Conservation (phyloP, 2,329 filamentous ascomycete genomes). For the Penicillium sp. region DNA sequence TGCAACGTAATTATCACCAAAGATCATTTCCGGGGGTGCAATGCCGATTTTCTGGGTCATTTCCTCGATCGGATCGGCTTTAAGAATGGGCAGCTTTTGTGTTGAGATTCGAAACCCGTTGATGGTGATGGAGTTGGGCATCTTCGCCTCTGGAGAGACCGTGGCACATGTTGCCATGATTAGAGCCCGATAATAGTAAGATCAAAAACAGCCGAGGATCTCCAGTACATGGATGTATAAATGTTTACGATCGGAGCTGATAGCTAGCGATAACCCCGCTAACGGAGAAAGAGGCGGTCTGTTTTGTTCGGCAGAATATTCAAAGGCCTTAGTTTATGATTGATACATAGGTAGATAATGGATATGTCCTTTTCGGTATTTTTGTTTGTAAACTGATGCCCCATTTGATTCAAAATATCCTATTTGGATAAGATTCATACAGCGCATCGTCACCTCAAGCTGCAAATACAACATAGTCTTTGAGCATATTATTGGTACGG, state of each 20-base stretch:
- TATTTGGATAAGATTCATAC: not conserved
- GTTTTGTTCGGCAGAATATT: constrained; percentile 1
- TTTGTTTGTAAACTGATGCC: not conserved
- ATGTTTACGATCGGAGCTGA: constrained; percentile 9
- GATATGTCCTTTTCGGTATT: not conserved
- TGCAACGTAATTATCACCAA: constrained; percentile 84
- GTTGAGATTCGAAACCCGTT: constrained; percentile 72
- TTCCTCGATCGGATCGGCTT: constrained; percentile 81
- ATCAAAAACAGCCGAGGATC: not conserved
- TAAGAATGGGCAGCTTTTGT: constrained; percentile 91
- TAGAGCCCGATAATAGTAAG: constrained; percentile 11
- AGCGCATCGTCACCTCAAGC: not conserved
- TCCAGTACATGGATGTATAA: not conserved
- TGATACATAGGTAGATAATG: not conserved
- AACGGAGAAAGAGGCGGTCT: constrained; percentile 31
- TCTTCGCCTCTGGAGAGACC: constrained; percentile 48
- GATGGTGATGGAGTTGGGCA: constrained; percentile 58
- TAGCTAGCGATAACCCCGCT: constrained; percentile 32
- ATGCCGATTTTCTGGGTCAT: constrained; percentile 79
- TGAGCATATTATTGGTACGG: not conserved
- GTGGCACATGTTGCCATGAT: constrained; percentile 49
- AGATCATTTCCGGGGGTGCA: constrained; percentile 96
- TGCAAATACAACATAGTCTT: not conserved
- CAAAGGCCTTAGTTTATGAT: not conserved
- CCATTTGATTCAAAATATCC: not conserved